phyloP scores from a whole-genome alignment of 2,329 filamentous ascomycete genomes.

The Botrytis paeoniae region DNA sequence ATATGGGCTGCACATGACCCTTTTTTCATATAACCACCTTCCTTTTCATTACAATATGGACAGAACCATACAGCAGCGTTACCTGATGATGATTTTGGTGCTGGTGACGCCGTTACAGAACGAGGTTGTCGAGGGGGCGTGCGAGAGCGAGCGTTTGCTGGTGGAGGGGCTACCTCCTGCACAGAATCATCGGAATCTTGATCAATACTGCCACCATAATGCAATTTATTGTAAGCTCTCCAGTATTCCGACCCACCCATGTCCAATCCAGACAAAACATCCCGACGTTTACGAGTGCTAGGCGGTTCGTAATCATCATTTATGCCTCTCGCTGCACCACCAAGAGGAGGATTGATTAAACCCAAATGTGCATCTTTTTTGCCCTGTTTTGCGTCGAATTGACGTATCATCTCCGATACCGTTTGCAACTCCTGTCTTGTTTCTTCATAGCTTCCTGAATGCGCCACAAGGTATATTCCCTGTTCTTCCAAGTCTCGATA shows the following conservation, averaged over 20 bases:
- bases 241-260: accelerated
- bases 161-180: background rate
- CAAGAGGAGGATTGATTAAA: background rate
- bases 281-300: background rate
- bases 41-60: background rate
- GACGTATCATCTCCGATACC: background rate
- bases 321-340: background rate
- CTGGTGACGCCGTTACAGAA: too few species aligned
- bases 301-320: background rate
- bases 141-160: background rate
- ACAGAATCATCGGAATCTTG: background rate
- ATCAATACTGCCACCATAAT: too few species aligned
- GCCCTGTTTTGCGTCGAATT: background rate
- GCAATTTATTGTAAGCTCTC: too few species aligned
- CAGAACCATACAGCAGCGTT: background rate
- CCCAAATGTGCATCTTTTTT: background rate
- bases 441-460: background rate
- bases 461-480: background rate
- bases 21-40: background rate
- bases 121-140: background rate
- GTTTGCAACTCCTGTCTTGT: accelerated
- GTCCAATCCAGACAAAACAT: accelerated
- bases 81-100: background rate
- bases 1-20: background rate
- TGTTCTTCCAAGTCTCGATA: background rate